These are phyloP conservation scores for Euphorbia pulcherrima DNA, from an alignment of 345 rosid genomes.

Conservation along the genomic window DNA sequence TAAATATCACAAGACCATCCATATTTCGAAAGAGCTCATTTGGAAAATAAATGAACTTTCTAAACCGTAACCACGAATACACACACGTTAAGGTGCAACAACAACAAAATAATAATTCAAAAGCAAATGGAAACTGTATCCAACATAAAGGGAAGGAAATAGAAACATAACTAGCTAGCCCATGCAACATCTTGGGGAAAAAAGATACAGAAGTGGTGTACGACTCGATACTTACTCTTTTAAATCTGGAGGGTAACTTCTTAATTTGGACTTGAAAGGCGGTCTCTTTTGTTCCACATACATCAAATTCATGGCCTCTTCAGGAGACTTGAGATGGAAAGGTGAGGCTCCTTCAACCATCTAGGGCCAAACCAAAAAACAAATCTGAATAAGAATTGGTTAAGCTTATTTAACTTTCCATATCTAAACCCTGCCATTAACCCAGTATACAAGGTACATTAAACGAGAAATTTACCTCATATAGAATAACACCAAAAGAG, in stretches of 20 bases:
- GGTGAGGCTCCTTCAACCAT: slow-evolving; percentile 83
- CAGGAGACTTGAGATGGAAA: slow-evolving; percentile 64
- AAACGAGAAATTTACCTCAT: slow-evolving; percentile 54
- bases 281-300: slow-evolving; percentile 73
- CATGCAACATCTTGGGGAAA: not conserved
- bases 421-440: not conserved
- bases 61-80: not conserved
- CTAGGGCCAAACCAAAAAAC: slow-evolving; percentile 34
- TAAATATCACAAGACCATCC: not conserved
- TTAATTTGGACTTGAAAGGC: slow-evolving; percentile 54
- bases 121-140: not conserved
- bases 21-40: not conserved
- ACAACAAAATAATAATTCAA: not conserved
- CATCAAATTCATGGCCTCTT: slow-evolving; percentile 60
- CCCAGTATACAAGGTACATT: not conserved
- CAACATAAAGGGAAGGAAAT: not conserved
- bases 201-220: not conserved
- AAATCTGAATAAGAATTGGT: not conserved
- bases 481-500: slow-evolving; percentile 76
- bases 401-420: not conserved
- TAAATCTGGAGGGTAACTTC: slow-evolving; percentile 69
- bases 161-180: not conserved
- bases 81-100: not conserved
- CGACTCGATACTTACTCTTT: slow-evolving; percentile 57
- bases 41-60: not conserved